Evolutionary conservation across 1,284 basidiomycete species (phyloP), one percentile per base, ranked within the genome.

Genomic region (Ustilago hordei): DNA sequence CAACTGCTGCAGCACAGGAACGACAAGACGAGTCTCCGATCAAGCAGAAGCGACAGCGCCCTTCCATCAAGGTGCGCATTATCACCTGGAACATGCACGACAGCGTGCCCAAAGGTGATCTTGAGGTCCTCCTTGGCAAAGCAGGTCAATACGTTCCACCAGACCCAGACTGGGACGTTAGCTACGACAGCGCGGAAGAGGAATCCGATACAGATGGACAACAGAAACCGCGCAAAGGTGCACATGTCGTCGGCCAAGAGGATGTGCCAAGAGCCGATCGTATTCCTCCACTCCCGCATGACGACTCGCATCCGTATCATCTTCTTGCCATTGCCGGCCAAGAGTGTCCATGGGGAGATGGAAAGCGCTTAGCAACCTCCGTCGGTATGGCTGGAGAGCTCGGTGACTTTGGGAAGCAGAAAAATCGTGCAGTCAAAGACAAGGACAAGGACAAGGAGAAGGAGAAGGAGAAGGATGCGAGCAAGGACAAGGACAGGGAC

Each of bases 281-380:
- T 23, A 77, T 84, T 19, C 83, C 83, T 4, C 83, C 77, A 19
- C 76, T 85, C 6, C 81, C 79, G 11, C 64, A 78, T 34, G 64
- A 82, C 55, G 75, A 83, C 50, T 59, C 63, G 19, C 93, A 94
- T 85, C 92, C 92, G 8, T 94, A 93, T 84, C 93, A 94, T 86
- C 86, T 94, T 17, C 87, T 94, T 23, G 90, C 94, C 28, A 89
- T 94, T 4, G 93, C 93, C 34, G 93, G 93, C 19, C 93, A 94
- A 84, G 69, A 85, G 62, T 84, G 82, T 57, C 83, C 83, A 7
- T 85, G 83, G 83, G 83, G 83, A 12, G 79, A 84, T 39, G 81
- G 80, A 8, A 78, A 80, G 23, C 73, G 78, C 2, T 52, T 84
- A 0, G 80, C 78, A 1, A 78, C 80, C 31, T 74, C 80, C n/a